Base-by-base conservation (phyloP, 1,139 yeast genomes). In the Yamadazyma conglobata region DNA sequence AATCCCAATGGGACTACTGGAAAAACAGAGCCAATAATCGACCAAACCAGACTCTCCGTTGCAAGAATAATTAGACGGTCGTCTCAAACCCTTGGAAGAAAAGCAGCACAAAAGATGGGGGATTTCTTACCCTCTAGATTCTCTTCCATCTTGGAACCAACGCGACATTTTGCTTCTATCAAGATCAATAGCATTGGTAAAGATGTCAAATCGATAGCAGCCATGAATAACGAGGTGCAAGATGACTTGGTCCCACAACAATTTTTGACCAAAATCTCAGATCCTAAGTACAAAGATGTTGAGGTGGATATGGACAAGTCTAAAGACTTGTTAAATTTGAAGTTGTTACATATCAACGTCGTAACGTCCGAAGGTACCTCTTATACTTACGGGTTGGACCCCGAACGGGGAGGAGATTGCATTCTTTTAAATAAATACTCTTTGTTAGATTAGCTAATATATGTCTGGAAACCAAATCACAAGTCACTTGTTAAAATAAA, bases 381-480 rank as follows among this genome's bases (percentile, higher is more conserved):
- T 47, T 87, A 84, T 53, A 88, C 82, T 34, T 91, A 86, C 54
- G 87, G 88, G 0, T 65, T 91, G 36, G 95, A 89, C 49, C 81
- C 93, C 0, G 94, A 81, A 40, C 62, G 91, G 34, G 97, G 97
- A 2, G 97, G 97, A 4, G 97, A 91, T 20, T 89, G 98, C 57
- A 78, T 83, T 24, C 60, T 87, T 34, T 61, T 86, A 30, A 77
- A 79, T 40, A 95, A 85, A 51, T 79, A 77, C 51, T 72, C 82
- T 12, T 31, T 38, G 15, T 31, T 37, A 19, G 32, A 30, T 19
- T 23, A 17, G 10, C 19, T 18, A 18, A 7, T 18, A 10, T 7
- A 18, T 7, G 10, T 18, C 19, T 18, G 10, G 19, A 18, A n/a
- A n/a, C n/a, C n/a, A n/a, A n/a, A n/a, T n/a, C n/a, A n/a, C n/a